Conservation (phyloP, 495 filamentous ascomycete species). For the Podospora didyma region DNA sequence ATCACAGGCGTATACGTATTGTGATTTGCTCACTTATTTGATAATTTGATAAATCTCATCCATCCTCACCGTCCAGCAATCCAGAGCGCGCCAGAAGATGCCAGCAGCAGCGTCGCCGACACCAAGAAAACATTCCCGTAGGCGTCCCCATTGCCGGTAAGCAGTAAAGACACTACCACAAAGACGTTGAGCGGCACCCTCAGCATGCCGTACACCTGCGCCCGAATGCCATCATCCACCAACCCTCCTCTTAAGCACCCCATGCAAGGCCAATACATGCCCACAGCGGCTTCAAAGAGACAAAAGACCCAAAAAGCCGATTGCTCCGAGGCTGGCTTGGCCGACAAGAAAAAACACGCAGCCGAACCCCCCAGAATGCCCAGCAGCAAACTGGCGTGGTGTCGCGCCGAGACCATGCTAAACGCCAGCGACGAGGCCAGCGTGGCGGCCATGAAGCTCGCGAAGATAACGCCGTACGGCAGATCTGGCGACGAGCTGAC, state of each 20-base stretch:
- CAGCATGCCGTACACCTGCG: conserved; percentile 50
- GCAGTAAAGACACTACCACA: conserved; percentile 44
- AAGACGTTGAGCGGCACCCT: conserved; percentile 53
- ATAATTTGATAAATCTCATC: too few species aligned
- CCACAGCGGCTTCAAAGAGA: conserved; percentile 49
- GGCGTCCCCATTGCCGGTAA: conserved; percentile 38
- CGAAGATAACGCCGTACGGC: conserved; percentile 55
- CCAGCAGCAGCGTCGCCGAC: conserved; percentile 34
- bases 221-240: conserved; percentile 46
- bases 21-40: too few species aligned
- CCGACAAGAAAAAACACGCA: conserved; percentile 36
- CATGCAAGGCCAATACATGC: conserved; percentile 52
- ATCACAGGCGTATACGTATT: too few species aligned
- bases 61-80: conserved; percentile 22
- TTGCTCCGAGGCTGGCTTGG: conserved; percentile 36
- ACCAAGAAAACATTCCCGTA: conserved; percentile 30
- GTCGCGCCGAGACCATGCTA: conserved; percentile 27
- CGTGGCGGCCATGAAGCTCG: conserved; percentile 53
- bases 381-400: conserved; percentile 33
- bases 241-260: conserved; percentile 45
- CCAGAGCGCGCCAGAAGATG: conserved; percentile 25
- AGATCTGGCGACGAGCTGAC: conserved; percentile 33
- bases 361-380: conserved; percentile 31
- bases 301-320: conserved; percentile 51
- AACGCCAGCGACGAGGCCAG: conserved; percentile 47